Percentiles rank a stretch among this genome's conserved stretches.
Evolutionary conservation across 2,329 filamentous ascomycete genomes (phyloP).

Genomic region (Diaporthe velutina): DNA sequence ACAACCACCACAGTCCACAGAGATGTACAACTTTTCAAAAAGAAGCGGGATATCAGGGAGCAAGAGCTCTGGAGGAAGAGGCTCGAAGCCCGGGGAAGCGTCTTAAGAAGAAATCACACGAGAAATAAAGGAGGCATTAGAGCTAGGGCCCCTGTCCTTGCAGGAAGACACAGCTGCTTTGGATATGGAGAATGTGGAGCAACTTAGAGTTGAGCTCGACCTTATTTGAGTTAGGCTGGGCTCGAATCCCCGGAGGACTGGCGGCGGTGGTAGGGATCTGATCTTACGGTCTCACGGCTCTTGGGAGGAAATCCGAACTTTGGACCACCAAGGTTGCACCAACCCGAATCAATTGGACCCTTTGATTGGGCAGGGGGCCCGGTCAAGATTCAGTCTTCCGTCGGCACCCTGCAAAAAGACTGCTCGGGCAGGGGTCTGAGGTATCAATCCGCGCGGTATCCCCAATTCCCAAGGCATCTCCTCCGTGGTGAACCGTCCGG

Average conservation of each 20-base stretch:
- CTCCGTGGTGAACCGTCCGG: slow-evolving; percentile 1
- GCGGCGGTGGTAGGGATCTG: slow-evolving; percentile 5
- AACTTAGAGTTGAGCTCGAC: slow-evolving; percentile 26
- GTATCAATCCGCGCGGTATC: slow-evolving; percentile 7
- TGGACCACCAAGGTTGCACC: slow-evolving; percentile 20
- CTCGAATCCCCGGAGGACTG: not conserved
- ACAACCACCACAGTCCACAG: slow-evolving; percentile 7
- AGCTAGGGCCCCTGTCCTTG: slow-evolving; percentile 29
- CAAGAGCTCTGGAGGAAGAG: not conserved
- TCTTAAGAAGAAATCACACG: slow-evolving; percentile 33
- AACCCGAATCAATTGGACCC: slow-evolving; percentile 14
- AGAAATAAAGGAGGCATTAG: slow-evolving; percentile 23
- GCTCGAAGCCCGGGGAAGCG: slow-evolving; percentile 2
- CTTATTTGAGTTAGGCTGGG: slow-evolving; percentile 28
- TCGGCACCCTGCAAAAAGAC: not conserved
- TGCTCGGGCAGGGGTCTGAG: slow-evolving; percentile 4
- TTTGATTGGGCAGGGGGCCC: slow-evolving; percentile 6
- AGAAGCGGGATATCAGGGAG: not conserved
- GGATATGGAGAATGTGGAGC: slow-evolving; percentile 30
- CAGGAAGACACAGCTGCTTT: slow-evolving; percentile 26
- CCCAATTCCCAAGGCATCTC: slow-evolving; percentile 21
- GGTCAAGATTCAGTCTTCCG: slow-evolving; percentile 4
- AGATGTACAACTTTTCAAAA: not conserved
- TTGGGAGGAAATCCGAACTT: slow-evolving; percentile 21
- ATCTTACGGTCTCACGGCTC: slow-evolving; percentile 1